These are phyloP conservation scores for Backusella sp. DNA, from an alignment of 192 early-diverging fungal species.

Conservation along the genomic window DNA sequence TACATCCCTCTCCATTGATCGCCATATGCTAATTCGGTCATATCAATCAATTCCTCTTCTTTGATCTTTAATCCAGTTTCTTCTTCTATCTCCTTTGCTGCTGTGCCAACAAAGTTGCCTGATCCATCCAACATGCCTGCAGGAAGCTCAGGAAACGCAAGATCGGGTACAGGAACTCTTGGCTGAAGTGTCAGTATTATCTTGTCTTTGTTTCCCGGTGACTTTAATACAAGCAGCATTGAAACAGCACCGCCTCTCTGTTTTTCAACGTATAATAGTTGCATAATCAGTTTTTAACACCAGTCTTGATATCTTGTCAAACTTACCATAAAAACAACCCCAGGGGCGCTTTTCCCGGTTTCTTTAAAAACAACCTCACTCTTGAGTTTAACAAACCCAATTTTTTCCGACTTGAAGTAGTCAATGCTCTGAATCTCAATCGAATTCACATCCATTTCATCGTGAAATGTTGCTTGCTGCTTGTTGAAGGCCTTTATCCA, in stretches of 20 bases:
- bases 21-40: conserved; percentile 58
- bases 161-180: conserved; percentile 60
- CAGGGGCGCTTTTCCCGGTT: conserved; percentile 58
- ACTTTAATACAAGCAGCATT: conserved; percentile 62
- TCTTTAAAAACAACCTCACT: conserved; percentile 50
- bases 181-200: conserved; percentile 76
- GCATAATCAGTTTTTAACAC: background rate
- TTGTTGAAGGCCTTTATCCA: conserved; percentile 50
- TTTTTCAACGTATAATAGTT: background rate
- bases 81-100: conserved; percentile 77
- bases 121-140: conserved; percentile 85
- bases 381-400: conserved; percentile 79
- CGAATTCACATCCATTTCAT: conserved; percentile 42
- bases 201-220: conserved; percentile 45
- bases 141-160: conserved; percentile 71
- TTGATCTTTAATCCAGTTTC: conserved; percentile 70
- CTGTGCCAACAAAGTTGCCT: conserved; percentile 72
- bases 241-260: conserved; percentile 75
- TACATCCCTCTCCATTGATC: conserved; percentile 53
- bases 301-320: background rate
- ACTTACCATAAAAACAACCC: conserved; percentile 74
- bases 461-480: conserved; percentile 19
- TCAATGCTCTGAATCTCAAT: conserved; percentile 76
- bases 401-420: conserved; percentile 54
- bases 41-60: conserved; percentile 61